Evolutionary conservation across 2,329 filamentous ascomycete genomes (phyloP).

Genomic region (Penicillium occitanis): DNA sequence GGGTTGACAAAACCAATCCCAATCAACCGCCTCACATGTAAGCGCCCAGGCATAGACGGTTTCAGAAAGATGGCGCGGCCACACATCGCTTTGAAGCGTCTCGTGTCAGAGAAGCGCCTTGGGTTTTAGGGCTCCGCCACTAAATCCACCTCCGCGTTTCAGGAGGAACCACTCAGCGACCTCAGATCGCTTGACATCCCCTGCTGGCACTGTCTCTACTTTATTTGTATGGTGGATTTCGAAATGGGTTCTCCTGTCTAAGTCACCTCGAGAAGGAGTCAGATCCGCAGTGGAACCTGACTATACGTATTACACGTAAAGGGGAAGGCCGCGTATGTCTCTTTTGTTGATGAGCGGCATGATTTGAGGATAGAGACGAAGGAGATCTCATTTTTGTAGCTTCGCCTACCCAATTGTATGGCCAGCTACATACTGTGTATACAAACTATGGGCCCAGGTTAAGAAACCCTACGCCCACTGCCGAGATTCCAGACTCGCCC

Average conservation of each 20-base stretch:
- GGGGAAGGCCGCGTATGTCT: slow-evolving; percentile 7
- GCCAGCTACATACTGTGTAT: not conserved
- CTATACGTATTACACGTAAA: slow-evolving; percentile 4
- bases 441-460: not conserved
- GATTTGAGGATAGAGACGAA: not conserved
- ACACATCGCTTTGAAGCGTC: slow-evolving; percentile 13
- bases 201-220: not conserved
- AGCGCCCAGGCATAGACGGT: not conserved
- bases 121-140: not conserved
- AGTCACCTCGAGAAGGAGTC: not conserved
- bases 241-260: not conserved
- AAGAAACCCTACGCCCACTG: not conserved
- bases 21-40: slow-evolving; percentile 1
- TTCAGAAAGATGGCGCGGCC: slow-evolving; percentile 17
- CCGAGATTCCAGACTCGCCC: not conserved
- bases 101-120: slow-evolving; percentile 10
- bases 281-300: not conserved
- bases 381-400: not conserved
- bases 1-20: not conserved
- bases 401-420: not conserved
- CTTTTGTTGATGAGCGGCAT: not conserved
- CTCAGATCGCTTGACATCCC: slow-evolving; percentile 1
- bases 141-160: slow-evolving; percentile 9
- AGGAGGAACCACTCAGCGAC: slow-evolving; percentile 5
- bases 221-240: not conserved